These are phyloP conservation scores for Oryza longistaminata DNA, from an alignment of 176 grass and related monocot genomes.

Conservation along the genomic window DNA sequence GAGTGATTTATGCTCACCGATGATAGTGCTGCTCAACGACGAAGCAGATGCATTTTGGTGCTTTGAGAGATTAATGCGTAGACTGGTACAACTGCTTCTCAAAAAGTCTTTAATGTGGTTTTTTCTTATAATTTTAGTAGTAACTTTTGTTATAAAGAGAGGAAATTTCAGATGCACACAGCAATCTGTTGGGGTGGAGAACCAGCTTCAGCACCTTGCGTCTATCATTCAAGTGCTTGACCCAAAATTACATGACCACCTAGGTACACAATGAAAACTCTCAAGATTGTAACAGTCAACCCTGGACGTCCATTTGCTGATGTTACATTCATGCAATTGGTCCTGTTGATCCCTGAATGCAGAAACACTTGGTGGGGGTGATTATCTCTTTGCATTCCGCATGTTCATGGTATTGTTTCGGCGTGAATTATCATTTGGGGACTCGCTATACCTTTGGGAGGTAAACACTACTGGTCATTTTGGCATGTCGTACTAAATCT, in stretches of 20 bases:
- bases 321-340: slow-evolving; percentile 29
- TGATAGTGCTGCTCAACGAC: slow-evolving; percentile 91
- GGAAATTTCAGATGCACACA: slow-evolving; percentile 99
- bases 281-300: not conserved
- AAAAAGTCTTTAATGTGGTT: not conserved
- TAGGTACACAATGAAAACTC: slow-evolving; percentile 60
- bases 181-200: slow-evolving; percentile 88
- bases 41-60: slow-evolving; percentile 99
- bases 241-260: slow-evolving; percentile 92
- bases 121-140: slow-evolving; percentile 15
- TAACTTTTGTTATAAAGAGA: slow-evolving; percentile 54
- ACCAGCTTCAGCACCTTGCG: slow-evolving; percentile 87
- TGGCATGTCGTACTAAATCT: not conserved
- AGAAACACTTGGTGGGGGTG: slow-evolving; percentile 95
- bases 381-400: slow-evolving; percentile 98
- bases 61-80: slow-evolving; percentile 96
- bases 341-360: slow-evolving; percentile 33
- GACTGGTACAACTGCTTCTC: slow-evolving; percentile 71
- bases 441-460: slow-evolving; percentile 98
- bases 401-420: slow-evolving; percentile 99
- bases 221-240: slow-evolving; percentile 98
- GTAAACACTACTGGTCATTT: slow-evolving; percentile 44
- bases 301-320: slow-evolving; percentile 22
- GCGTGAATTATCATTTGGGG: slow-evolving; percentile 94
- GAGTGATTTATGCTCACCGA: slow-evolving; percentile 99